These are phyloP conservation scores for Beauveria pseudobassiana DNA, from an alignment of 2,329 filamentous ascomycete species.

Conservation along the genomic window DNA sequence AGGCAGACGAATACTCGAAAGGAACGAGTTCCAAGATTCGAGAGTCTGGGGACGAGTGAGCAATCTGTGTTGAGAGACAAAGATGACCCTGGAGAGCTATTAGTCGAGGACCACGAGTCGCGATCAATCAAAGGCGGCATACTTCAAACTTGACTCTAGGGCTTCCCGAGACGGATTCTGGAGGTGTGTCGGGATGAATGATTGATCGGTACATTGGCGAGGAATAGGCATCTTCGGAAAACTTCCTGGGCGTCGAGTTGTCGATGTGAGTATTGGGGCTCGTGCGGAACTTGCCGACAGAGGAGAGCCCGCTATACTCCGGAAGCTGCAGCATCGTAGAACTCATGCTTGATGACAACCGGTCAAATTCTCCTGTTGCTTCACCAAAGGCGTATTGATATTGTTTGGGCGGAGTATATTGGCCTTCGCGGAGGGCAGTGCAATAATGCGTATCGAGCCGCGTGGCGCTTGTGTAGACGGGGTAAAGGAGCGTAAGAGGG, in stretches of 20 bases:
- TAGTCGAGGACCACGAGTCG: background rate
- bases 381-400: background rate
- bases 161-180: constrained; percentile 27
- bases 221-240: constrained; percentile 18
- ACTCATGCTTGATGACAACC: background rate
- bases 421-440: background rate
- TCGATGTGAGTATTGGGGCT: constrained; percentile 16
- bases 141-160: constrained; percentile 27
- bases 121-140: constrained; percentile 8
- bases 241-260: constrained; percentile 14
- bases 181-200: constrained; percentile 22
- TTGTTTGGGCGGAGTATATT: constrained; percentile 1
- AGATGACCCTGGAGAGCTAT: constrained; percentile 15
- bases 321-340: constrained; percentile 12
- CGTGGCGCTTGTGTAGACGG: constrained; percentile 5
- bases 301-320: constrained; percentile 13
- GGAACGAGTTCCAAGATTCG: constrained; percentile 14
- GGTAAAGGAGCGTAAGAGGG: constrained; percentile 10
- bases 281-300: constrained; percentile 17
- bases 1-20: constrained; percentile 22
- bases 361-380: background rate
- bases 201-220: constrained; percentile 14
- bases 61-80: constrained; percentile 18
- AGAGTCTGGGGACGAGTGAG: constrained; percentile 20
- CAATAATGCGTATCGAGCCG: background rate